phyloP scores from a whole-genome alignment of 2,329 filamentous ascomycete species.

The Paraphoma sp. region DNA sequence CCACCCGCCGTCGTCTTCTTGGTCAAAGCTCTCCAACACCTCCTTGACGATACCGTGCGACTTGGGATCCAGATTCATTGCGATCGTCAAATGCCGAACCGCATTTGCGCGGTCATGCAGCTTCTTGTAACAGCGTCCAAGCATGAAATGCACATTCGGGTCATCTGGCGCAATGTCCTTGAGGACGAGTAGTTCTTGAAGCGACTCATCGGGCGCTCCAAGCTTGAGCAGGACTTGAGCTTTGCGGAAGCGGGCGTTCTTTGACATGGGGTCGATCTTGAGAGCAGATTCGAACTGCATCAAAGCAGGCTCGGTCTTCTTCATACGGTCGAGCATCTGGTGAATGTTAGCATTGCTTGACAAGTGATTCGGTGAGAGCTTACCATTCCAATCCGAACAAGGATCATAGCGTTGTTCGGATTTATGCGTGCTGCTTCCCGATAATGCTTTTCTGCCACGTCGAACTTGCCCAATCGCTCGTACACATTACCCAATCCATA shows the following conservation, averaged over 20 bases:
- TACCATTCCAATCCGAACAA: slow-evolving; percentile 90
- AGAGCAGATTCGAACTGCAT: slow-evolving; percentile 83
- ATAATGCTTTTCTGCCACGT: slow-evolving; percentile 91
- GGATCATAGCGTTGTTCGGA: slow-evolving; percentile 88
- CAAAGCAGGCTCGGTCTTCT: slow-evolving; percentile 79
- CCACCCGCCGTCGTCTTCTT: slow-evolving; percentile 62
- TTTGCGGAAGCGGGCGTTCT: slow-evolving; percentile 90
- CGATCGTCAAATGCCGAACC: slow-evolving; percentile 94
- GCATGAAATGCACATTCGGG: slow-evolving; percentile 92
- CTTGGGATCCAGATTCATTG: slow-evolving; percentile 95
- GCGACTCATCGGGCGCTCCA: slow-evolving; percentile 71
- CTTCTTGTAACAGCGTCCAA: slow-evolving; percentile 76
- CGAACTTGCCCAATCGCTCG: slow-evolving; percentile 87
- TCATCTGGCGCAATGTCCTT: slow-evolving; percentile 94
- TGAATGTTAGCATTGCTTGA: not conserved
- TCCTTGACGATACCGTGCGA: slow-evolving; percentile 95
- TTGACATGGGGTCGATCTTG: slow-evolving; percentile 78
- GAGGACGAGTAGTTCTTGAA: slow-evolving; percentile 83
- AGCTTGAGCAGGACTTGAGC: slow-evolving; percentile 84
- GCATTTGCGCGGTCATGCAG: slow-evolving; percentile 70
- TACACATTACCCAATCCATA: slow-evolving; percentile 86
- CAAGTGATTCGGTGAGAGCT: slow-evolving; percentile 12
- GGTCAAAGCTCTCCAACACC: slow-evolving; percentile 89
- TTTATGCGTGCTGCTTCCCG: slow-evolving; percentile 88
- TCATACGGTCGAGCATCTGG: slow-evolving; percentile 77